Percentiles rank a stretch among this genome's conserved stretches.
These are phyloP conservation scores for Clonostachys solani DNA, from an alignment of 2,329 filamentous ascomycete genomes.

Conservation along the genomic window DNA sequence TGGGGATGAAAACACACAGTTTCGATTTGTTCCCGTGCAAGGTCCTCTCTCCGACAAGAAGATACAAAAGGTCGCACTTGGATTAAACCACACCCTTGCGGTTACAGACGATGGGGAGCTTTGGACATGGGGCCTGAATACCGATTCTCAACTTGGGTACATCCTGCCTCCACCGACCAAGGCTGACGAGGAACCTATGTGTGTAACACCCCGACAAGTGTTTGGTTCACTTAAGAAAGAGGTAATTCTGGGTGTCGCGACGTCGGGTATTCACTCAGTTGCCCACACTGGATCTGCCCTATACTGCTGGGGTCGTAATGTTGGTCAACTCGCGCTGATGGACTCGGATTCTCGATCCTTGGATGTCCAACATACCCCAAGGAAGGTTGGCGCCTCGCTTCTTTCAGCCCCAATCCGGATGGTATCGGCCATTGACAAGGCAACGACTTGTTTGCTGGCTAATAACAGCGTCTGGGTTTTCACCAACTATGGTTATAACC, in stretches of 20 bases:
- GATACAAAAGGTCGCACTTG: conserved; percentile 74
- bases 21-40: conserved; percentile 79
- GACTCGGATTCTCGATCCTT: conserved; percentile 92
- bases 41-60: conserved; percentile 71
- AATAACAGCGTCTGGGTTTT: conserved; percentile 92
- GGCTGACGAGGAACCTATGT: conserved; percentile 80
- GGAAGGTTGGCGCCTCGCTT: conserved; percentile 83
- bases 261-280: conserved; percentile 88
- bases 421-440: conserved; percentile 85
- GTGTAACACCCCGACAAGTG: conserved; percentile 77
- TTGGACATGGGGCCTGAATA: conserved; percentile 92
- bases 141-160: conserved; percentile 82
- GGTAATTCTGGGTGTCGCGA: conserved; percentile 73
- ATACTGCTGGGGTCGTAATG: conserved; percentile 93
- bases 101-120: conserved; percentile 83
- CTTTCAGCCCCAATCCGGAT: conserved; percentile 63
- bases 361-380: conserved; percentile 74
- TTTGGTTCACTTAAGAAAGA: conserved; percentile 92
- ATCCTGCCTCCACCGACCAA: conserved; percentile 60
- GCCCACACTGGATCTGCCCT: conserved; percentile 77
- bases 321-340: conserved; percentile 88
- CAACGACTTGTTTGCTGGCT: conserved; percentile 79
- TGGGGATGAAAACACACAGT: conserved; percentile 85
- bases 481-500: conserved; percentile 93
- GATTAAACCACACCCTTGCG: conserved; percentile 87